phyloP scores from a whole-genome alignment of 306 rosid species.

The Oemleria cerasiformis region DNA sequence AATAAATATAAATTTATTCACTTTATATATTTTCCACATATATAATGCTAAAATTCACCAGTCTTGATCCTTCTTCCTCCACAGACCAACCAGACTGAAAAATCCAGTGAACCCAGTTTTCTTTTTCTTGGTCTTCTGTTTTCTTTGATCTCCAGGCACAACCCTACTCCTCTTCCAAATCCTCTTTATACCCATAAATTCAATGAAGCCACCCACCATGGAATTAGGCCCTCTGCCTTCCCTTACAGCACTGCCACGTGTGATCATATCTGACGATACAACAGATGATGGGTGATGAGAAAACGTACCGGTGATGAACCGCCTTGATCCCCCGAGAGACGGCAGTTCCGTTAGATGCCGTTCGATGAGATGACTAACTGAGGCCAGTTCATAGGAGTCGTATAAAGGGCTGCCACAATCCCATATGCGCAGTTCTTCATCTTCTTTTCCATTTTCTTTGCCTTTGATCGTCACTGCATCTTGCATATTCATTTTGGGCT shows the following conservation, averaged over 20 bases:
- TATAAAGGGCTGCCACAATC: conserved; percentile 90
- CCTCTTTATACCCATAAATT: conserved; percentile 29
- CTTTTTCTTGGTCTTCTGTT: conserved; percentile 29
- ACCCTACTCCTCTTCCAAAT: conserved; percentile 34
- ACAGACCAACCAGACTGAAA: conserved; percentile 30
- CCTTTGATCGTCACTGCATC: conserved; percentile 16
- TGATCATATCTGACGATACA: background rate
- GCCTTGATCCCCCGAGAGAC: conserved; percentile 41
- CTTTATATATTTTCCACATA: too few species aligned
- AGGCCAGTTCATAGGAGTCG: conserved; percentile 67
- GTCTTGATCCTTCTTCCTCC: conserved; percentile 29
- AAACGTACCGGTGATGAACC: conserved; percentile 26
- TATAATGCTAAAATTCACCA: conserved; percentile 5
- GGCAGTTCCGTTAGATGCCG: conserved; percentile 62
- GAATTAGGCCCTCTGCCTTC: conserved; percentile 25
- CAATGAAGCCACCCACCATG: conserved; percentile 26
- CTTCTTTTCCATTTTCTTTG: conserved; percentile 16
- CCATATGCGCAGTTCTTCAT: conserved; percentile 44
- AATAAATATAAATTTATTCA: background rate
- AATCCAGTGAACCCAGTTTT: conserved; percentile 30
- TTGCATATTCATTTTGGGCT: conserved; percentile 29
- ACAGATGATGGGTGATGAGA: conserved; percentile 1
- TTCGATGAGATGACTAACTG: conserved; percentile 58
- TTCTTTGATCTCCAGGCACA: conserved; percentile 16
- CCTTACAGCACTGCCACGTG: background rate